A percentile compares a stretch with the other conserved stretches of the same genome.
These are phyloP conservation scores for Coprinopsis marcescibilis DNA, from an alignment of 768 basidiomycete species.

Conservation along the genomic window DNA sequence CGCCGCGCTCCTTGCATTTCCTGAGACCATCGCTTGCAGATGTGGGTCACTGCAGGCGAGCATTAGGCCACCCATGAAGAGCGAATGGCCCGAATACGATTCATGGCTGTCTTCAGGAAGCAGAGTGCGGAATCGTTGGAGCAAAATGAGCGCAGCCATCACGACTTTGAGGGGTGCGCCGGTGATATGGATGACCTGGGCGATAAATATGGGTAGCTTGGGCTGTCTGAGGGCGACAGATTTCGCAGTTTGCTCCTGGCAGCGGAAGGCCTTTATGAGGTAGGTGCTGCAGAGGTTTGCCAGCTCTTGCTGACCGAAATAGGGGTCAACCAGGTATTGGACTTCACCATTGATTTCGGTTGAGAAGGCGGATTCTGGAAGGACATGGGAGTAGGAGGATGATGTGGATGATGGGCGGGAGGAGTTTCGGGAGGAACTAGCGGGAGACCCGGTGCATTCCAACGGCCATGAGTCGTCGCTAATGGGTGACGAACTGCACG, in stretches of 20 bases:
- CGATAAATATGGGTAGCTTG: slow-evolving; percentile 14
- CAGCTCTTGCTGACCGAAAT: slow-evolving; percentile 5
- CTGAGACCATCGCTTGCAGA: background rate
- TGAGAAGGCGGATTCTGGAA: slow-evolving; percentile 8
- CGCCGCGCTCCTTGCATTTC: slow-evolving; percentile 7
- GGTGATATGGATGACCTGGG: slow-evolving; percentile 13
- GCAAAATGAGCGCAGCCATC: slow-evolving; percentile 14
- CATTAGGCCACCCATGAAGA: slow-evolving; percentile 16
- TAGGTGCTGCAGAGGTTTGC: slow-evolving; percentile 4
- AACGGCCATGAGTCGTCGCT: background rate
- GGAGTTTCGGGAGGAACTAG: slow-evolving; percentile 6
- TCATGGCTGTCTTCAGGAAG: slow-evolving; percentile 7
- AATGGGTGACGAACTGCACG: too few species aligned
- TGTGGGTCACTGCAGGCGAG: slow-evolving; percentile 15
- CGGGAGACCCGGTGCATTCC: background rate
- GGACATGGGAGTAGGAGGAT: slow-evolving; percentile 6
- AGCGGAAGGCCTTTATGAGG: slow-evolving; percentile 9
- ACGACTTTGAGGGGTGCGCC: slow-evolving; percentile 13
- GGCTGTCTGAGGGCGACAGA: slow-evolving; percentile 5
- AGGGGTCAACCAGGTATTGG: slow-evolving; percentile 9
- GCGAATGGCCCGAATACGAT: slow-evolving; percentile 12
- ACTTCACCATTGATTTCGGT: background rate
- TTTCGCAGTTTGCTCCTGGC: slow-evolving; percentile 4
- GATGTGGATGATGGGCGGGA: too few species aligned
- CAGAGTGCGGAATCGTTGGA: slow-evolving; percentile 14